Percentiles rank a stretch among this genome's conserved stretches.
phyloP scores from a whole-genome alignment of 192 early-diverging fungal species.

The Entomortierella lignicola region DNA sequence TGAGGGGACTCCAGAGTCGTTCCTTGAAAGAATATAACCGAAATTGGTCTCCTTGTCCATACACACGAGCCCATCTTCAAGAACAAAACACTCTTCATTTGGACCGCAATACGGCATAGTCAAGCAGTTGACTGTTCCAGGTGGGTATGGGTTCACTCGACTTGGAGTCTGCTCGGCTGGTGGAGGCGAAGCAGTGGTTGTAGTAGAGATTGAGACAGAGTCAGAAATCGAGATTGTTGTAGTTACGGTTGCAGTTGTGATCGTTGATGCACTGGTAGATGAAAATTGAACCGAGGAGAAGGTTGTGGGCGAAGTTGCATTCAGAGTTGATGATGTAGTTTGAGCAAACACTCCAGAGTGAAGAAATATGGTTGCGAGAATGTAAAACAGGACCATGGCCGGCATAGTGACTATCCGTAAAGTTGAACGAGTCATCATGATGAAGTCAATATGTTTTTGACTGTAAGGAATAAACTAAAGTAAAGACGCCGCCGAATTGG shows the following conservation, averaged over 20 bases:
- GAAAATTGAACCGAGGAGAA: too few species aligned
- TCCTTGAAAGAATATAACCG: constrained; percentile 43
- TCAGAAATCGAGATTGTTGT: neutral
- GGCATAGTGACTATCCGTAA: constrained; percentile 17
- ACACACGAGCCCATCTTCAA: constrained; percentile 40
- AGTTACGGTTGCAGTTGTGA: neutral
- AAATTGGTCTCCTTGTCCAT: constrained; percentile 24
- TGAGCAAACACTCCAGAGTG: constrained; percentile 3
- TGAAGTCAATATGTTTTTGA: neutral
- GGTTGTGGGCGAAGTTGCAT: too few species aligned
- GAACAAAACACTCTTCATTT: constrained; percentile 43
- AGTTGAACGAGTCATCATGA: neutral
- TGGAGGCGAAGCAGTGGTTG: neutral
- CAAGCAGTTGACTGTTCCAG: constrained; percentile 37
- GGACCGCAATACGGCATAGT: constrained; percentile 1
- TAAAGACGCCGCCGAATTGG: neutral
- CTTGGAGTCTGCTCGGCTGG: constrained; percentile 14
- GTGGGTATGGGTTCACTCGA: constrained; percentile 13
- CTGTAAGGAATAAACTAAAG: neutral
- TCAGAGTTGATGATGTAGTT: neutral
- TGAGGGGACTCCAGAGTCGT: constrained; percentile 25
- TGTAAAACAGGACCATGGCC: constrained; percentile 11
- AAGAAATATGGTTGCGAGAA: neutral
- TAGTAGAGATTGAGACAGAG: neutral
- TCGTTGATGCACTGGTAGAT: neutral